These are phyloP conservation scores for Talaromyces sp. DNA, from an alignment of 2,329 filamentous ascomycete genomes.

Conservation along the genomic window DNA sequence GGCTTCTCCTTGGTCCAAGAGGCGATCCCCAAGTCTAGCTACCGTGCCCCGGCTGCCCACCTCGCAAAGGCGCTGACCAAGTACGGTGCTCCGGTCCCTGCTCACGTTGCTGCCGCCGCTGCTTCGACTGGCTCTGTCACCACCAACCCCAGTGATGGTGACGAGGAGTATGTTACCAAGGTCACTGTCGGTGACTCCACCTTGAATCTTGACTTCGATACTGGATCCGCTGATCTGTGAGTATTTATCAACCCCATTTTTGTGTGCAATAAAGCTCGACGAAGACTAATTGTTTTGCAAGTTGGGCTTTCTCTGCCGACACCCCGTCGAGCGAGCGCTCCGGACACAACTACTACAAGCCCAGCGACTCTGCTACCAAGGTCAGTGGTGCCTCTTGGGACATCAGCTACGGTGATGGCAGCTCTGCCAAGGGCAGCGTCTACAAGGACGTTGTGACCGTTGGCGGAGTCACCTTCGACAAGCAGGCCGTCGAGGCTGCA, in stretches of 20 bases:
- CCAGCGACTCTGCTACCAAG: slow-evolving; percentile 42
- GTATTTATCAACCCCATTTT: slow-evolving; percentile 15
- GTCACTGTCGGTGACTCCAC: slow-evolving; percentile 60
- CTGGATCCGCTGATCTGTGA: slow-evolving; percentile 62
- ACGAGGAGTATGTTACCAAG: slow-evolving; percentile 56
- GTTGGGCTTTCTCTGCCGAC: slow-evolving; percentile 63
- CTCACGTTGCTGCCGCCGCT: neutral
- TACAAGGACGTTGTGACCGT: slow-evolving; percentile 61
- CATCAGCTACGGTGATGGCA: slow-evolving; percentile 62
- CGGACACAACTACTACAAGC: slow-evolving; percentile 57
- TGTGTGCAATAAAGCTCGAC: neutral
- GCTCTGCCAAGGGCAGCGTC: slow-evolving; percentile 57
- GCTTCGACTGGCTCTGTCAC: slow-evolving; percentile 18
- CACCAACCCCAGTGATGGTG: slow-evolving; percentile 41
- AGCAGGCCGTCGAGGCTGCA: slow-evolving; percentile 63
- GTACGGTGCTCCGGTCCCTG: neutral
- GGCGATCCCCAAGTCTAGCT: neutral
- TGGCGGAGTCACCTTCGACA: slow-evolving; percentile 52
- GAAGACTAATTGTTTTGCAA: slow-evolving; percentile 22
- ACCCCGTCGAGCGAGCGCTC: slow-evolving; percentile 44
- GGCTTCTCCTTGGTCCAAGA: neutral
- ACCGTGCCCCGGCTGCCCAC: neutral
- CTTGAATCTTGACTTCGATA: slow-evolving; percentile 65
- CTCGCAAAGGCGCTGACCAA: neutral
- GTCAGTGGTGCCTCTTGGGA: slow-evolving; percentile 50